Conservation (phyloP, 2,329 filamentous ascomycete species). For the Aspergillus quadrilineatus region DNA sequence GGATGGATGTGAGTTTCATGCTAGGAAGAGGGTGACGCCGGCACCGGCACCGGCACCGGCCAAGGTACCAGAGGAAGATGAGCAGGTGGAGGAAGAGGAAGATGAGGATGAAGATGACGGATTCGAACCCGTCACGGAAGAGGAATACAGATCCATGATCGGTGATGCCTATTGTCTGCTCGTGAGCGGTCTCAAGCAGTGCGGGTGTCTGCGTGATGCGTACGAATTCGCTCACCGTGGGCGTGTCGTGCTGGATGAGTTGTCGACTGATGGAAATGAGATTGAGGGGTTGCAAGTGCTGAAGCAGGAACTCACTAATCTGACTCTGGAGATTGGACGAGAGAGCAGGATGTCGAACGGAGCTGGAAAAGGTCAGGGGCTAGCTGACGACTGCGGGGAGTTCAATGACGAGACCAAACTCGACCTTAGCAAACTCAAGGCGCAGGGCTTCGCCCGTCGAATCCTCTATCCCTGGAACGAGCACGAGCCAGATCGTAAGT, state of each 20-base stretch:
- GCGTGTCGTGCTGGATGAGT: conserved; percentile 9
- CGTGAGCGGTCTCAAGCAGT: conserved; percentile 36
- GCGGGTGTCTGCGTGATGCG: conserved; percentile 43
- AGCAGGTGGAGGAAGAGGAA: conserved; percentile 14
- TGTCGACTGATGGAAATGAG: not conserved
- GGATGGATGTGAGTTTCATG: conserved; percentile 79
- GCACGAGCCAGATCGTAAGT: conserved; percentile 59
- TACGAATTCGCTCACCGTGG: conserved; percentile 40
- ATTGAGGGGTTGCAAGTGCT: not conserved
- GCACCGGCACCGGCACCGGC: conserved; percentile 19
- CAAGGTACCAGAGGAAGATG: not conserved
- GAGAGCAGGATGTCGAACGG: not conserved
- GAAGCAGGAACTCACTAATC: not conserved
- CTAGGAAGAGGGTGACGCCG: conserved; percentile 51
- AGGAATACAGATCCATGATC: conserved; percentile 37
- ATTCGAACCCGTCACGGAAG: conserved; percentile 30
- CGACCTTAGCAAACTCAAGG: conserved; percentile 32
- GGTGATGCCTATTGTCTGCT: conserved; percentile 39
- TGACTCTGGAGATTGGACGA: not conserved
- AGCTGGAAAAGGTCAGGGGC: too few relatives aligned
- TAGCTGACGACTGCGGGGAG: not conserved
- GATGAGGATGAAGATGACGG: conserved; percentile 41
- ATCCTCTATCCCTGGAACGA: conserved; percentile 65
- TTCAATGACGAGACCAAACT: conserved; percentile 17
- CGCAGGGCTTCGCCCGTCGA: conserved; percentile 46